phyloP scores from a whole-genome alignment of 257 asterid genomes.

The Coffea canephora region DNA sequence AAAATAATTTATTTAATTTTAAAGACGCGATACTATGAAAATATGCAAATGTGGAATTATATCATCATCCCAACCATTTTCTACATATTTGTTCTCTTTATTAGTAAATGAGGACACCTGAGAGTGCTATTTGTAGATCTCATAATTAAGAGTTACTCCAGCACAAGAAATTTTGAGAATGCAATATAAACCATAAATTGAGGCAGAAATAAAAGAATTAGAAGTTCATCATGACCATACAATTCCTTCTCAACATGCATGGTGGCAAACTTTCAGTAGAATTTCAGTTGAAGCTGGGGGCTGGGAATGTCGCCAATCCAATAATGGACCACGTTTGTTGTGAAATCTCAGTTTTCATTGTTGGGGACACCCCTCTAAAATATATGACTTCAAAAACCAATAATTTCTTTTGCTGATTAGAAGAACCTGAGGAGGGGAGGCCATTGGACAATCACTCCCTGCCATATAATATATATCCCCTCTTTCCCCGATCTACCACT shows the following conservation, averaged over 20 bases:
- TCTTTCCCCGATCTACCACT: background rate
- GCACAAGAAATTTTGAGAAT: slow-evolving; percentile 6
- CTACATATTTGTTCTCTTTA: no score
- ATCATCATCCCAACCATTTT: background rate
- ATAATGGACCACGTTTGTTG: background rate
- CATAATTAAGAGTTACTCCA: background rate
- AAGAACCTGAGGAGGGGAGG: background rate
- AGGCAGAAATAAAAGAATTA: no score
- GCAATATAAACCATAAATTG: background rate
- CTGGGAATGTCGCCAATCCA: slow-evolving; percentile 13
- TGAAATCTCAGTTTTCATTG: slow-evolving; percentile 9
- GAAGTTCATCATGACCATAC: no score
- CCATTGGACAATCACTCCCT: background rate
- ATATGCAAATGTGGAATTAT: background rate
- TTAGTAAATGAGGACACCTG: no score
- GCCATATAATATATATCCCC: background rate
- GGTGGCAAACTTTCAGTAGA: background rate
- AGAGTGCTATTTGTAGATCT: no score
- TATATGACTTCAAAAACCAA: background rate
- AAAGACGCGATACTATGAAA: no score
- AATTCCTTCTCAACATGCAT: no score
- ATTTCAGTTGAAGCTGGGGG: background rate
- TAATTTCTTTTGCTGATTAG: background rate
- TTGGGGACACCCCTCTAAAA: background rate
- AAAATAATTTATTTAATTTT: no score